Conservation (phyloP, 73 alveolate genomes). For the Effrenium voratum region DNA sequence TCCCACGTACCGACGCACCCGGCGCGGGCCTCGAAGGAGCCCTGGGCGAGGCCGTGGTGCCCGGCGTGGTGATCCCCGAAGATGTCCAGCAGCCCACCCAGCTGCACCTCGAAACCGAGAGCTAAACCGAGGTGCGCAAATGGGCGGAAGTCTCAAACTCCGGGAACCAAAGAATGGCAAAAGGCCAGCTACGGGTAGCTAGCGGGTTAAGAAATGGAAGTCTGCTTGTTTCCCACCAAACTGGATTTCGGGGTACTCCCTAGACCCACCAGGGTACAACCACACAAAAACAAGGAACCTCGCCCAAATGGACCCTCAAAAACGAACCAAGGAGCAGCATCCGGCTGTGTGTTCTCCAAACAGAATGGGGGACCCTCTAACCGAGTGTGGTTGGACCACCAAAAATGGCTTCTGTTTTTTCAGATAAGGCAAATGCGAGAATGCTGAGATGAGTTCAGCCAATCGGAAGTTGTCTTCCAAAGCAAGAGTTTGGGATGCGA, state of each 20-base stretch:
- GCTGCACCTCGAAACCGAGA: slow-evolving; percentile 92
- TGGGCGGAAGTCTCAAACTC: background rate
- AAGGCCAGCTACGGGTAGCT: background rate
- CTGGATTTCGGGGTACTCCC: background rate
- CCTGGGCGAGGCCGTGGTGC: slow-evolving; percentile 81
- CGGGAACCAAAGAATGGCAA: background rate
- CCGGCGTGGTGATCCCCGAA: slow-evolving; percentile 92
- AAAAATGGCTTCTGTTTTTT: too few relatives aligned
- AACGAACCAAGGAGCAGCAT: too few relatives aligned
- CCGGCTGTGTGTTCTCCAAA: too few relatives aligned
- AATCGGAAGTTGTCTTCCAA: too few relatives aligned
- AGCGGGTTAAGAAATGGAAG: background rate
- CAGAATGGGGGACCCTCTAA: too few relatives aligned
- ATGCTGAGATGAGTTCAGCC: too few relatives aligned
- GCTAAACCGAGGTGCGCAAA: background rate
- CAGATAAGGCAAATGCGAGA: too few relatives aligned
- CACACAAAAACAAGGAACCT: background rate
- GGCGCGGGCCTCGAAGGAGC: slow-evolving; percentile 52
- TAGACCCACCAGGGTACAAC: background rate
- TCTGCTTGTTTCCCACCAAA: background rate
- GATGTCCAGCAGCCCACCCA: slow-evolving; percentile 88
- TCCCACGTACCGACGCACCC: too few relatives aligned
- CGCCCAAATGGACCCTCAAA: too few relatives aligned
- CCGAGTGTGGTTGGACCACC: too few relatives aligned
- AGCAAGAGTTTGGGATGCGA: too few relatives aligned